phyloP scores from a whole-genome alignment of 2,329 filamentous ascomycete genomes.

The Lecanoromycetidae sp. region DNA sequence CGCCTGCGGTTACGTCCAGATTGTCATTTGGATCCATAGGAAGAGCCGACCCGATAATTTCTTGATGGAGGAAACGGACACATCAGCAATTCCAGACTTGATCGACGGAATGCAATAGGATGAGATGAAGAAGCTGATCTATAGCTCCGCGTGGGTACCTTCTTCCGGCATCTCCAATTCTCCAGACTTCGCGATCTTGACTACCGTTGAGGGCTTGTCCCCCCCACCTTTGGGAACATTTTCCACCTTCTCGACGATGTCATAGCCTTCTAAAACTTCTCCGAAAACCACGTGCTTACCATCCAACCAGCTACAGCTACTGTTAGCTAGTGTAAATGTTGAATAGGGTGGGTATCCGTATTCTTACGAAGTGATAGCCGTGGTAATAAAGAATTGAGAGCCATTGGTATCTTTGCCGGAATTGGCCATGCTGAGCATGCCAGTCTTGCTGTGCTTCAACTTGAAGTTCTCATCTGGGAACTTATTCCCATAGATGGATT shows the following conservation, averaged over 20 bases:
- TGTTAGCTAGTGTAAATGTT: slow-evolving; percentile 6
- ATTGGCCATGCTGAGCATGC: slow-evolving; percentile 90
- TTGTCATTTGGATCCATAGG: slow-evolving; percentile 30
- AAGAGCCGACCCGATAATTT: slow-evolving; percentile 33
- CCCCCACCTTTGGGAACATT: slow-evolving; percentile 44
- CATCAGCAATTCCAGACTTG: slow-evolving; percentile 27
- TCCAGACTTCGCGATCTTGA: slow-evolving; percentile 56
- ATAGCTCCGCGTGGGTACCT: slow-evolving; percentile 58
- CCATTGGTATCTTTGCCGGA: slow-evolving; percentile 57
- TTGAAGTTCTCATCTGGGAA: slow-evolving; percentile 90
- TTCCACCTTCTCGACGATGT: slow-evolving; percentile 54
- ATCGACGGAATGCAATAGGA: slow-evolving; percentile 7
- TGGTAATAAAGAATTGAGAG: slow-evolving; percentile 64
- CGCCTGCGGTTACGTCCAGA: slow-evolving; percentile 27
- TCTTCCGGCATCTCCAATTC: slow-evolving; percentile 47
- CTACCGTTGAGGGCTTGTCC: slow-evolving; percentile 45
- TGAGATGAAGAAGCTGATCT: slow-evolving; percentile 24
- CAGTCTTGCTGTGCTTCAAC: slow-evolving; percentile 59
- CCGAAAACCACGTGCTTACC: slow-evolving; percentile 61
- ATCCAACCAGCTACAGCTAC: slow-evolving; percentile 43
- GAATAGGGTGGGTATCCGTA: not conserved
- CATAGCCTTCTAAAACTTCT: slow-evolving; percentile 56
- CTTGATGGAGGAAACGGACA: slow-evolving; percentile 28
- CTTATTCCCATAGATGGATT: slow-evolving; percentile 92
- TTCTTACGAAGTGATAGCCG: slow-evolving; percentile 42